phyloP scores from a whole-genome alignment of 164 flowering plant genomes.

The Hamamelis virginiana region DNA sequence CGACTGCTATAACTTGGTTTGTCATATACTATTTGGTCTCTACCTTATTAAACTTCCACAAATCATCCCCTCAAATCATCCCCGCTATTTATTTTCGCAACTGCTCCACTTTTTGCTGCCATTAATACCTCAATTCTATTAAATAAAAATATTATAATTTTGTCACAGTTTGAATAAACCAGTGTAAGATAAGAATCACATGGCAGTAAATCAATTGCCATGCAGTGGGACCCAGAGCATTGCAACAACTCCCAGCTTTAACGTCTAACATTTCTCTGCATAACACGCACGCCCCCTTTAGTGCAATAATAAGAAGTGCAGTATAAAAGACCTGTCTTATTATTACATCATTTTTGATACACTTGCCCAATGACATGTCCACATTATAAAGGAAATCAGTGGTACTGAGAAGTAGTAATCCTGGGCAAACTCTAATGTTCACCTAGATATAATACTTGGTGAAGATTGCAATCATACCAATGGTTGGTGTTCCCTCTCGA shows the following conservation, averaged over 20 bases:
- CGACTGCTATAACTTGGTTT: too few species aligned
- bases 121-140: too few species aligned
- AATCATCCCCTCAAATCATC: too few species aligned
- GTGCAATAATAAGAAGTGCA: background rate
- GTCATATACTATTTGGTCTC: too few species aligned
- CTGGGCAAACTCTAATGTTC: constrained; percentile 2
- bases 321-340: background rate
- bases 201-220: background rate
- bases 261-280: too few species aligned
- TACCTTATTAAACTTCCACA: too few species aligned
- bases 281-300: too few species aligned
- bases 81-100: too few species aligned
- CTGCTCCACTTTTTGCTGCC: too few species aligned
- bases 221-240: background rate
- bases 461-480: constrained; percentile 40
- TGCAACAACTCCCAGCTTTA: background rate
- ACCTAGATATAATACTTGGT: constrained; percentile 4
- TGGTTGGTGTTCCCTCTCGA: constrained; percentile 41
- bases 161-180: too few species aligned
- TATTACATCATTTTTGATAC: background rate
- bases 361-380: background rate
- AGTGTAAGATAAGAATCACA: too few species aligned
- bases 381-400: background rate
- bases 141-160: too few species aligned
- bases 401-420: background rate